A percentile compares a stretch with the other conserved stretches of the same genome.
Evolutionary conservation across 2,329 filamentous ascomycete genomes (phyloP).

Genomic region (Chaetomiaceae sp.): DNA sequence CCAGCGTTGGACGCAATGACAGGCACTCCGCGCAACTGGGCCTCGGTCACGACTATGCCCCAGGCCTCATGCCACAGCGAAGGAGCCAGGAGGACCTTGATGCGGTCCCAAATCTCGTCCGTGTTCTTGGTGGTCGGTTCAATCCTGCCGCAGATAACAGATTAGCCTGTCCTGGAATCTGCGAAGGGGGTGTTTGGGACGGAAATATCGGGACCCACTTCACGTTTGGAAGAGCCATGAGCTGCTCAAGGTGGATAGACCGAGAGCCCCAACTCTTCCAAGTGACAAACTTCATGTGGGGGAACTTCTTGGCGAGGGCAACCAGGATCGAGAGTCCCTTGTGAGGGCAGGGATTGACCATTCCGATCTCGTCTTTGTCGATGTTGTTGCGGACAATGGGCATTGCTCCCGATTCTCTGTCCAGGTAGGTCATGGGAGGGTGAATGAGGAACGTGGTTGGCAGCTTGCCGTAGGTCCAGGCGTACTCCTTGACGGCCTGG

Average conservation of each 20-base stretch:
- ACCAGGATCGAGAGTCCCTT: constrained; percentile 24
- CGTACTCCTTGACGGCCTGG: constrained; percentile 23
- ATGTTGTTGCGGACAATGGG: constrained; percentile 22
- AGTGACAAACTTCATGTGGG: constrained; percentile 24
- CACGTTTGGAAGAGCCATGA: constrained; percentile 21
- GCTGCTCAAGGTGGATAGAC: constrained; percentile 11
- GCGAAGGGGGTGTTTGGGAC: not conserved
- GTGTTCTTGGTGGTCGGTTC: constrained; percentile 21
- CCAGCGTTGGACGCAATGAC: constrained; percentile 26
- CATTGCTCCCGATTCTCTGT: constrained; percentile 14
- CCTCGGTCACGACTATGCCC: constrained; percentile 26
- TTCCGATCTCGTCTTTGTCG: constrained; percentile 24
- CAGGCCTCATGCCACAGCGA: constrained; percentile 27
- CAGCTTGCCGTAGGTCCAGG: constrained; percentile 21
- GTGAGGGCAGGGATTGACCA: constrained; percentile 27
- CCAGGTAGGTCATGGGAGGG: constrained; percentile 22
- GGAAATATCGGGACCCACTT: constrained; percentile 11
- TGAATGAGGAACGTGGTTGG: constrained; percentile 24
- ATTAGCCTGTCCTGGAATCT: constrained; percentile 8
- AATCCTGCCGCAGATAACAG: constrained; percentile 9
- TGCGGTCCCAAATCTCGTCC: constrained; percentile 26
- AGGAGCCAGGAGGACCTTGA: constrained; percentile 25
- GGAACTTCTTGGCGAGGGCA: constrained; percentile 20
- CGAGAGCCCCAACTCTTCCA: constrained; percentile 27
- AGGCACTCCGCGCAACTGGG: constrained; percentile 27